Evolutionary conservation across 2,329 filamentous ascomycete genomes (phyloP).

Genomic region (Pyricularia sp.): DNA sequence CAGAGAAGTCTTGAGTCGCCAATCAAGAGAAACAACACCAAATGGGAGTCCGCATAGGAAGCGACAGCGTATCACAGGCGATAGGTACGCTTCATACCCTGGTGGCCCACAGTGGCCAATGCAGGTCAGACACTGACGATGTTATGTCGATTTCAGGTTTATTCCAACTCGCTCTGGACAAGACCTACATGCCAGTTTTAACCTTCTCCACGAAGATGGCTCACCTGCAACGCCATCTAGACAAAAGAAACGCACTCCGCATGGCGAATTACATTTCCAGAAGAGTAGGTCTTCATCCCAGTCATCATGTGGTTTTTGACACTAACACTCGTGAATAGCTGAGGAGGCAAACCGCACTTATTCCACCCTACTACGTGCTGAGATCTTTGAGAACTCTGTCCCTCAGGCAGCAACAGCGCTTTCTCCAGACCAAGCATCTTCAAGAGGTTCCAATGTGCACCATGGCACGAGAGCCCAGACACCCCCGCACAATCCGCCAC

Average conservation of each 20-base stretch:
- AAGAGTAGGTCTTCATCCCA: conserved; percentile 51
- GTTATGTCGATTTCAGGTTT: conserved; percentile 45
- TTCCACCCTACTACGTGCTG: conserved; percentile 72
- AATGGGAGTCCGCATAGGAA: conserved; percentile 44
- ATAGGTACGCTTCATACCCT: conserved; percentile 33
- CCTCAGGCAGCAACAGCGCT: conserved; percentile 62
- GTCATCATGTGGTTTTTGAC: not conserved
- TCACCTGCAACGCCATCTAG: conserved; percentile 85
- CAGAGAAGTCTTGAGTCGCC: conserved; percentile 33
- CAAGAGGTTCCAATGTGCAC: conserved; percentile 39
- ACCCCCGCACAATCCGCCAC: conserved; percentile 55
- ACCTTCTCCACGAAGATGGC: conserved; percentile 78
- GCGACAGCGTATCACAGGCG: conserved; percentile 45
- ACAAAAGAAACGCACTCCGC: conserved; percentile 69
- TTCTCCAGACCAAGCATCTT: conserved; percentile 44
- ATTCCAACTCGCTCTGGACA: conserved; percentile 90
- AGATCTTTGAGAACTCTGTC: conserved; percentile 83
- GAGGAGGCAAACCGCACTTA: conserved; percentile 94
- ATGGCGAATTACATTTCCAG: conserved; percentile 88
- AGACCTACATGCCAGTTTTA: conserved; percentile 88
- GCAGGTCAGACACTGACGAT: not conserved
- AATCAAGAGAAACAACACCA: conserved; percentile 38
- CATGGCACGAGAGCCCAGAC: conserved; percentile 67
- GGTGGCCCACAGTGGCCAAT: not conserved
- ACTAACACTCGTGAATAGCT: conserved; percentile 29